A percentile compares a stretch with the other conserved stretches of the same genome.
Evolutionary conservation across 495 filamentous ascomycete genomes (phyloP).

Genomic region (Bacidia rubella): DNA sequence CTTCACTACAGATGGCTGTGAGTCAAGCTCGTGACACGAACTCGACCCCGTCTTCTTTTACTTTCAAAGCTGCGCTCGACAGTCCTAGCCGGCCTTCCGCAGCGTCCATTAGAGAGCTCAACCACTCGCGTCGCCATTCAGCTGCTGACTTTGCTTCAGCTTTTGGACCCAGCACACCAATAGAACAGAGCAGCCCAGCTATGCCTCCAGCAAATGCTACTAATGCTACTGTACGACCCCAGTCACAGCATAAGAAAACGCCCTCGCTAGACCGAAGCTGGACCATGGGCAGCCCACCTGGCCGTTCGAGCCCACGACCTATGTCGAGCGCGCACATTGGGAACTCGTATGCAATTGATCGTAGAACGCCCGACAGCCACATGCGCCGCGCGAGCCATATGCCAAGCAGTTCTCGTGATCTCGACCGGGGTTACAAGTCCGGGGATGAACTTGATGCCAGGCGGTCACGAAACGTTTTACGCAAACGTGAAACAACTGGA

Average conservation of each 20-base stretch:
- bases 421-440: slow-evolving; percentile 91
- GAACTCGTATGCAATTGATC: slow-evolving; percentile 26
- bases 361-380: slow-evolving; percentile 14
- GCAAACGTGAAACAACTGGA: slow-evolving; percentile 56
- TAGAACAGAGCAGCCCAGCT: slow-evolving; percentile 8
- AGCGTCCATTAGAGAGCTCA: slow-evolving; percentile 69
- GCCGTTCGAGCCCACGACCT: slow-evolving; percentile 12
- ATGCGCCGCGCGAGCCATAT: slow-evolving; percentile 12
- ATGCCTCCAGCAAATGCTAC: slow-evolving; percentile 11
- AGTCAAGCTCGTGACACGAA: slow-evolving; percentile 14
- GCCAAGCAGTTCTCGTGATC: slow-evolving; percentile 31
- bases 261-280: slow-evolving; percentile 83
- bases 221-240: slow-evolving; percentile 5
- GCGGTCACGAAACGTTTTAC: slow-evolving; percentile 56
- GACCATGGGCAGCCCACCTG: slow-evolving; percentile 52
- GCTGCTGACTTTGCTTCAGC: slow-evolving; percentile 51
- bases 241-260: slow-evolving; percentile 54
- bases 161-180: slow-evolving; percentile 1
- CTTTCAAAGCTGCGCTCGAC: slow-evolving; percentile 35
- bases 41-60: slow-evolving; percentile 27
- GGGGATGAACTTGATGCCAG: slow-evolving; percentile 71
- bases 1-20: slow-evolving; percentile 9
- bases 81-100: slow-evolving; percentile 56
- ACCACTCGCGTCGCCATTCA: slow-evolving; percentile 78
- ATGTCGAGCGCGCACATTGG: slow-evolving; percentile 18